These are phyloP conservation scores for barrel medic (Medicago truncatula) DNA, from an alignment of 306 rosid genomes.

Conservation along the genomic window DNA sequence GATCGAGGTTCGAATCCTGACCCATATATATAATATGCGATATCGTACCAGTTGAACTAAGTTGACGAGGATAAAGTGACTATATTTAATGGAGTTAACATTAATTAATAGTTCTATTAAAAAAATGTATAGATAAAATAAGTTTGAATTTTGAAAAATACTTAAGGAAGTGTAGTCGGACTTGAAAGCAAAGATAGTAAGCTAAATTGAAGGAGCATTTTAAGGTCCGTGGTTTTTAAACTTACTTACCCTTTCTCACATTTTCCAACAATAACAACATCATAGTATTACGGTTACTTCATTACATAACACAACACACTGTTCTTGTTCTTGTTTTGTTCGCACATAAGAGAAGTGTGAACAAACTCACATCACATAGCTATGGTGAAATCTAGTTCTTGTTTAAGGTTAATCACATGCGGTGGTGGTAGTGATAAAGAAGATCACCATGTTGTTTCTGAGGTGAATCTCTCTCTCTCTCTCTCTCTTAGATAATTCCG, in stretches of 20 bases:
- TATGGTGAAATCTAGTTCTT: conserved; percentile 76
- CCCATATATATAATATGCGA: too few species aligned
- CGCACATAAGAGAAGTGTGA: conserved; percentile 19
- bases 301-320: background rate
- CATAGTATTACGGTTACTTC: conserved; percentile 38
- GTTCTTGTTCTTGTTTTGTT: conserved; percentile 52
- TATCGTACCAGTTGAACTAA: too few species aligned
- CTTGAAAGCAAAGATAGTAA: conserved; percentile 42
- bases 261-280: conserved; percentile 41
- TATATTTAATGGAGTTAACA: too few species aligned
- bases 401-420: conserved; percentile 77
- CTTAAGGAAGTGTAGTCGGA: conserved; percentile 47
- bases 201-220: conserved; percentile 56
- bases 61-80: too few species aligned
- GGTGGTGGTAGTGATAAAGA: conserved; percentile 51
- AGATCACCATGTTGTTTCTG: conserved; percentile 51
- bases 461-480: conserved; percentile 50
- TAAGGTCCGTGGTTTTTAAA: conserved; percentile 61
- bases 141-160: background rate
- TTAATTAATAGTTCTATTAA: too few species aligned
- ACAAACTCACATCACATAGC: background rate
- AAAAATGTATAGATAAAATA: too few species aligned
- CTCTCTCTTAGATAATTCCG: conserved; percentile 29
- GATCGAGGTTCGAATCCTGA: too few species aligned
- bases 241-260: conserved; percentile 39